These are phyloP conservation scores for Epichloe coenophiala DNA, from an alignment of 2,329 filamentous ascomycete species.

Conservation along the genomic window DNA sequence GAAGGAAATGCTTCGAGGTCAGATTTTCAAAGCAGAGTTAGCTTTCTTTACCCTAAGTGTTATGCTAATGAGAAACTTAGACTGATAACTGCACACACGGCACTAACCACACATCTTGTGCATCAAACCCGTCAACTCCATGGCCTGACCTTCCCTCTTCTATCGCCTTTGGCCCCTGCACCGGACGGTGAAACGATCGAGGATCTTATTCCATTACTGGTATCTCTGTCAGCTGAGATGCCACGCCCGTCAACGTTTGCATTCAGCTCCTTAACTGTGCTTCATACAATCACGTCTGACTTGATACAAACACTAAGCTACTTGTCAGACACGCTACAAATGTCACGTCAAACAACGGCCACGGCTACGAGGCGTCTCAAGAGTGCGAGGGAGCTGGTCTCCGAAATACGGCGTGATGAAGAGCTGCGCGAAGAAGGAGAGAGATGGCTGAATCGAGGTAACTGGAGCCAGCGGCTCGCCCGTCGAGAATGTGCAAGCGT, in stretches of 20 bases:
- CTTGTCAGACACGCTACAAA: constrained; percentile 83
- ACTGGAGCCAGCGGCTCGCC: constrained; percentile 67
- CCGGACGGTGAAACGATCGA: constrained; percentile 54
- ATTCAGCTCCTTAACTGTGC: constrained; percentile 50
- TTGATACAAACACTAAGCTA: constrained; percentile 71
- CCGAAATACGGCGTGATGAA: constrained; percentile 71
- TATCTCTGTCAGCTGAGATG: constrained; percentile 51
- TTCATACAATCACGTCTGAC: constrained; percentile 59
- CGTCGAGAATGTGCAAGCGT: constrained; percentile 71
- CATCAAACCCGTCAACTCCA: constrained; percentile 67
- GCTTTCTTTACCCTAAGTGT: not conserved
- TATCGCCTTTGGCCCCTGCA: constrained; percentile 53
- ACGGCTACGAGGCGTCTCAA: constrained; percentile 68
- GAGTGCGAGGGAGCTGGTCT: constrained; percentile 71
- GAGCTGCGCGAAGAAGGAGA: constrained; percentile 73
- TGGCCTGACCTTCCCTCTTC: constrained; percentile 54
- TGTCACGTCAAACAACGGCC: constrained; percentile 78
- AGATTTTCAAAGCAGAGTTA: constrained; percentile 8
- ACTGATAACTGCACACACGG: constrained; percentile 62
- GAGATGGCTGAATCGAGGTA: constrained; percentile 65
- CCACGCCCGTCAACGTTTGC: constrained; percentile 49
- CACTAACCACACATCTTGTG: constrained; percentile 58
- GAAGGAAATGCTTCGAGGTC: constrained; percentile 61
- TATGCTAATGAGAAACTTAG: constrained; percentile 25
- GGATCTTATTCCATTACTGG: constrained; percentile 52